Evolutionary conservation across 2,329 filamentous ascomycete species (phyloP), one percentile per base, ranked within the genome.

Genomic region (Colletotrichum orchidophilum): DNA sequence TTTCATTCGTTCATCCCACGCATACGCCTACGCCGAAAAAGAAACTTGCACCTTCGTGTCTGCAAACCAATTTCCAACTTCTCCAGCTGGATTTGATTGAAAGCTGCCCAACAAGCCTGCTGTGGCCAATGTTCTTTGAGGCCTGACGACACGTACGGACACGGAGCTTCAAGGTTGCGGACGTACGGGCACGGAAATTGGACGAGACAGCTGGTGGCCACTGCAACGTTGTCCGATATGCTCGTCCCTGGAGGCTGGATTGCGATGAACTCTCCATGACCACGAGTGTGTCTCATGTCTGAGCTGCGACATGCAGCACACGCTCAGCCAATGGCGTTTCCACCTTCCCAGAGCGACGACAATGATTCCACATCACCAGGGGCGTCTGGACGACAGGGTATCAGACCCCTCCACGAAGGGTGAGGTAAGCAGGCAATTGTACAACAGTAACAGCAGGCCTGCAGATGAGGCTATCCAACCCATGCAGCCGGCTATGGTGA

Each of bases 301-400:
- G 52, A 68, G 53, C 64, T 71, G 64, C 69, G 69, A 69, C 69
- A 71, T 68, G 53, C 58, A 68, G 69, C 59, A 59, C 6, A 53
- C 58, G 49, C 53, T 46, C 26, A 31, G 27, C 35, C 33, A 60
- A 66, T 71, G 69, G 54, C 58, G 58, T 57, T 54, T 26, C 29
- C 26, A 18, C 64, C 58, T 63, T 68, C 58, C 69, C 21, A 59
- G 39, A 69, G 21, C 27, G 46, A 29, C 27, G 29, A 24, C 11
- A 29, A 39, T 68, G 64, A 68, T 71, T 71, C 68, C 68, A 68
- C 64, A 68, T 63, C 58, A 53, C 26, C n/a, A 63, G 53, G 68
- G 49, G 53, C 42, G 52, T 63, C 24, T 52, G 31, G 33, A 60
- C 21, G 52, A 59, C 58, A 68, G 64, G 69, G 64, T 53, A 33